Percentiles rank a stretch among this genome's conserved stretches.
These are phyloP conservation scores for Penicillium lagena DNA, from an alignment of 495 filamentous ascomycete species.

Conservation along the genomic window DNA sequence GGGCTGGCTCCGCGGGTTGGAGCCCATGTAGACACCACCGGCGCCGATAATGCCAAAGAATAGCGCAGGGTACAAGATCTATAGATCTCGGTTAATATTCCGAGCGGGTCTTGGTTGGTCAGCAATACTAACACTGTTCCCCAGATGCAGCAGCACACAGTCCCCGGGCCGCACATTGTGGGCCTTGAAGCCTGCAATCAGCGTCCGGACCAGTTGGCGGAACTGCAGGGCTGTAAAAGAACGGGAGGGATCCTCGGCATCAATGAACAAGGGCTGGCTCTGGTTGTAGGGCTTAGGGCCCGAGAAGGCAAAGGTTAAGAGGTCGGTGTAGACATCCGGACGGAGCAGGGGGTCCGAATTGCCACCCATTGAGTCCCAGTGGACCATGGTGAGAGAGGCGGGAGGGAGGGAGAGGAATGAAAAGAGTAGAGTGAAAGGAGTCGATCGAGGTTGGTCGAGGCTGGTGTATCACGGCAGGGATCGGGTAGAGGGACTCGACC, in stretches of 20 bases:
- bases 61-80: constrained; percentile 44
- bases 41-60: constrained; percentile 44
- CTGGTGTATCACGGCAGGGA: not conserved
- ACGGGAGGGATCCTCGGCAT: constrained; percentile 47
- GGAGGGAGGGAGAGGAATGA: too few species aligned
- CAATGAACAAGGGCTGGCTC: constrained; percentile 46
- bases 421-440: too few species aligned
- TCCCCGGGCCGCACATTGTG: constrained; percentile 49
- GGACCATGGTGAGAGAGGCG: constrained; percentile 20
- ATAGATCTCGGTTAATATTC: not conserved
- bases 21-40: constrained; percentile 33
- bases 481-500: not conserved
- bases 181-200: constrained; percentile 50
- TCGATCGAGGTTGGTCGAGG: too few species aligned
- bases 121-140: constrained; percentile 47
- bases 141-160: constrained; percentile 54
- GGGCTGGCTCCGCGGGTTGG: constrained; percentile 25
- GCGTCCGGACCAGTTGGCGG: constrained; percentile 37
- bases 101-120: constrained; percentile 7
- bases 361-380: constrained; percentile 15
- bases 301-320: constrained; percentile 35
- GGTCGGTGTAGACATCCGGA: constrained; percentile 27
- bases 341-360: constrained; percentile 13
- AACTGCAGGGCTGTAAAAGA: constrained; percentile 49
- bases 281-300: constrained; percentile 27